Base-by-base conservation (phyloP, 768 basidiomycete genomes). In the Stropharia rugosoannulata region DNA sequence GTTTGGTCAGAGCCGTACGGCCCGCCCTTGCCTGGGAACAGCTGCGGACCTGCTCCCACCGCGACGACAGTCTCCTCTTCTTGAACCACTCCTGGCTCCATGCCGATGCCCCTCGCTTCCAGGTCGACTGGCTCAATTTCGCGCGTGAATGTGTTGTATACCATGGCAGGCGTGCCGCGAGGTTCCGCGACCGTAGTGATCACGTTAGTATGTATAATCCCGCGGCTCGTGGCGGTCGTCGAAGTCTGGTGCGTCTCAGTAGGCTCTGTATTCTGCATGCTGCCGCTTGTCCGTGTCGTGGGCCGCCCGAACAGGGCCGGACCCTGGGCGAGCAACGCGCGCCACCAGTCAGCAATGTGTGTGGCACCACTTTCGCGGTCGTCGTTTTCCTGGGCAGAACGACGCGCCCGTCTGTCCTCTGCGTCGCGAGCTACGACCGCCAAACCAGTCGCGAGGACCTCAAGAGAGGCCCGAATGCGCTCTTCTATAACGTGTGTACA, bases 1-100 rank as follows among this genome's bases (percentile, higher is more conserved):
- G 64, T 60, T 6, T 66, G 66, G 5, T 65, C 65, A 25, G 52
- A 61, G 7, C 61, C 68, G 50, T 70, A 68, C 0, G 70, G 63
- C 8, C 70, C 71, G 4, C 66, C 66, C 55, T 72, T 68, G 5
- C 67, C 66, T 1, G 71, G 66, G 60, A 75, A 72, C 25, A 77
- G 49, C 53, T 75, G 73, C 1, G 73, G 57, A 12, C 71, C 72
- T 22, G 57, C 66, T 4, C 75, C 74, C 40, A 75, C 57, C n/a
- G 73, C 73, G 25, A 77, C 37, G 3, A 71, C 62, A 2, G 70
- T 69, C 49, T 71, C 68, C 6, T 62, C 58, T n/a, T 51, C 58
- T 18, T 56, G 50, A 19, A 15, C 8, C n/a, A 38, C 47, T 13
- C 58, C 52, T 1, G 45, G 22, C 25, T 25, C 42, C 4, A 48